Evolutionary conservation across 23 red algal genomes (phyloP).

Genomic region (Rhodosorus marinus): DNA sequence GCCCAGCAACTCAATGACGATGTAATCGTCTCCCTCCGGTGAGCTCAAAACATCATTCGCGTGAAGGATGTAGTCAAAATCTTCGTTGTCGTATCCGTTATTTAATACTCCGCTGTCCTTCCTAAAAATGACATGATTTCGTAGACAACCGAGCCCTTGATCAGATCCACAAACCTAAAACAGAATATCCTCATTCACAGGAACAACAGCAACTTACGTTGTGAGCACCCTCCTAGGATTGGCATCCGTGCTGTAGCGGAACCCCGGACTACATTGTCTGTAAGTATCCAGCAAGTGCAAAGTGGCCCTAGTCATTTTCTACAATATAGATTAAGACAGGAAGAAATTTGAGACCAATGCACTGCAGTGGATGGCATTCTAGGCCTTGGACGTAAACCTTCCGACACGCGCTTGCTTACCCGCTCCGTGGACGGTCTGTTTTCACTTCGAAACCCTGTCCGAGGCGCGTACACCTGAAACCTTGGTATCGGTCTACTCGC

Average conservation of each 20-base stretch:
- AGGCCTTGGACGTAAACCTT: too few species aligned
- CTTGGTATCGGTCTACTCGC: too few species aligned
- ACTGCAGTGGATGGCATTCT: too few species aligned
- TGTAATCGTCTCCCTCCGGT: conserved; percentile 17
- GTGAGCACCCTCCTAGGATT: conserved; percentile 29
- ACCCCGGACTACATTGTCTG: conserved; percentile 11
- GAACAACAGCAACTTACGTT: background rate
- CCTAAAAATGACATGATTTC: background rate
- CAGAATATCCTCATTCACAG: background rate
- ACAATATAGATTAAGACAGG: too few species aligned
- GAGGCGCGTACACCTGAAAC: too few species aligned
- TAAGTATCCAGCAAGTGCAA: conserved; percentile 15
- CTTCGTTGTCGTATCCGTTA: conserved; percentile 33
- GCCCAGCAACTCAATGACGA: conserved; percentile 59
- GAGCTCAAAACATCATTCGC: conserved; percentile 39
- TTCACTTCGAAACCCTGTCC: too few species aligned
- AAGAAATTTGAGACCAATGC: too few species aligned
- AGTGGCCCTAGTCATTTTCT: too few species aligned
- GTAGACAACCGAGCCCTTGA: background rate
- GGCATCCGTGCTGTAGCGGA: background rate
- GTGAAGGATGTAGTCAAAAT: conserved; percentile 56
- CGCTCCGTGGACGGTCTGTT: too few species aligned
- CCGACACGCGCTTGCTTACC: too few species aligned
- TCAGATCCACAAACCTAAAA: background rate
- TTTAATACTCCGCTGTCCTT: conserved; percentile 16